Evolutionary conservation across 2,329 filamentous ascomycete species (phyloP), one percentile per base, ranked within the genome.

Genomic region (Penicillium glabrum): DNA sequence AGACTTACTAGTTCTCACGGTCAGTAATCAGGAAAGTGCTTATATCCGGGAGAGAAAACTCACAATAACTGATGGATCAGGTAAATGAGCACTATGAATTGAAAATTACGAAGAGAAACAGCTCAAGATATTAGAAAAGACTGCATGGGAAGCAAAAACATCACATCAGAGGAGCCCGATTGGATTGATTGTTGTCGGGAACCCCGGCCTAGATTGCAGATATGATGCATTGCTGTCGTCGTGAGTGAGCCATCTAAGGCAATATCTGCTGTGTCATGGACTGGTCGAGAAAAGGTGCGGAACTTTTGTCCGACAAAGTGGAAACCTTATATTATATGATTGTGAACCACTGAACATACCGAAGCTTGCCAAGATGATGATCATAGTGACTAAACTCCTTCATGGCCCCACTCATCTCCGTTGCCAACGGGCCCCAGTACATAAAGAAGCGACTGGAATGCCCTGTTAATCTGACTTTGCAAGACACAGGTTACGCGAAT

Each of bases 161-260:
- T 29, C 11, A 24, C 6, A 19, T 14, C 14, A 21, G 24, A 53
- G 37, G 41, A 37, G 39, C n/a, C 26, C 2, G 11, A 5, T 13
- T 27, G 9, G n/a, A 16, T 41, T 13, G n/a, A 19, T 35, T 50
- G 23, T 21, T 14, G 7, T n/a, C 19, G 21, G 31, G 11, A 24
- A 39, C 35, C 37, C 19, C 23, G 27, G 13, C 14, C 21, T 23
- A 23, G 24, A 41, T 2, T 23, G 13, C 33, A 41, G 23, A 24
- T 49, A 64, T 66, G 64, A 65, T 65, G 62, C 50, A 65, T 45
- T 26, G 44, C 47, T 66, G 60, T 65, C 65, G 62, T 54, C 44
- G n/a, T 39, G 11, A 21, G n/a, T 39, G 11, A 21, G 4, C 27
- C 5, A 21, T 16, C 24, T 8, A 11, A 41, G 9, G n/a, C 23